phyloP scores from a whole-genome alignment of 2,329 filamentous ascomycete genomes.

The Penicillium sclerotiorum region DNA sequence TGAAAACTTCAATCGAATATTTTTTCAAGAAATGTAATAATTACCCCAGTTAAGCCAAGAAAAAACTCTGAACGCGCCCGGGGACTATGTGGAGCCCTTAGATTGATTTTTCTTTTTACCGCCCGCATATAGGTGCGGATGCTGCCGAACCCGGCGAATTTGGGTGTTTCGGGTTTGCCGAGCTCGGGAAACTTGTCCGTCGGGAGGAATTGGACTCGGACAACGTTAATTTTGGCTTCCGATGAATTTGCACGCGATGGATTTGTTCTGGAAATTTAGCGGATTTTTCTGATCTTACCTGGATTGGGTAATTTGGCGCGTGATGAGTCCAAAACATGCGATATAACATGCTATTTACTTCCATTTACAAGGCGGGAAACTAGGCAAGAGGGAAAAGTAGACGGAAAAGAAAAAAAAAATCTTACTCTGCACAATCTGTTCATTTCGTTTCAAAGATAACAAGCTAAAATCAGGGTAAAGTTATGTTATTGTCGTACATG shows the following conservation, averaged over 20 bases:
- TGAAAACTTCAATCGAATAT: slow-evolving; percentile 6
- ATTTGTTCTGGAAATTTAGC: neutral
- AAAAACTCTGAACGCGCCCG: slow-evolving; percentile 19
- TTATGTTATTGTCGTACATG: slow-evolving; percentile 14
- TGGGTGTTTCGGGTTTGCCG: neutral
- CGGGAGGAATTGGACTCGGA: neutral
- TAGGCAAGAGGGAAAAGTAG: neutral
- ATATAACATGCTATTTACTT: too few relatives aligned
- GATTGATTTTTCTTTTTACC: neutral
- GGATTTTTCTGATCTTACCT: too few relatives aligned
- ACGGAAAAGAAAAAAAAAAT: neutral
- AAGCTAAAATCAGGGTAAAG: neutral
- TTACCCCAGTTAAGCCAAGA: slow-evolving; percentile 19
- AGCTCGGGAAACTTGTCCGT: slow-evolving; percentile 1
- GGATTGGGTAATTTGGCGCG: neutral
- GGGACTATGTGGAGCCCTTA: slow-evolving; percentile 15
- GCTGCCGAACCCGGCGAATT: neutral
- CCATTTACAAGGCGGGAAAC: neutral
- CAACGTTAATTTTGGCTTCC: neutral
- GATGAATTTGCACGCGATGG: neutral
- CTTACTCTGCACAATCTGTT: neutral
- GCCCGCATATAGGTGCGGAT: neutral
- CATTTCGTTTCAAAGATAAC: neutral
- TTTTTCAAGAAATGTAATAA: slow-evolving; percentile 10
- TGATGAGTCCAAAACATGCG: neutral